Evolutionary conservation across 495 filamentous ascomycete genomes (phyloP), one percentile per base, ranked within the genome.

Genomic region (Amorphotheca resinae): DNA sequence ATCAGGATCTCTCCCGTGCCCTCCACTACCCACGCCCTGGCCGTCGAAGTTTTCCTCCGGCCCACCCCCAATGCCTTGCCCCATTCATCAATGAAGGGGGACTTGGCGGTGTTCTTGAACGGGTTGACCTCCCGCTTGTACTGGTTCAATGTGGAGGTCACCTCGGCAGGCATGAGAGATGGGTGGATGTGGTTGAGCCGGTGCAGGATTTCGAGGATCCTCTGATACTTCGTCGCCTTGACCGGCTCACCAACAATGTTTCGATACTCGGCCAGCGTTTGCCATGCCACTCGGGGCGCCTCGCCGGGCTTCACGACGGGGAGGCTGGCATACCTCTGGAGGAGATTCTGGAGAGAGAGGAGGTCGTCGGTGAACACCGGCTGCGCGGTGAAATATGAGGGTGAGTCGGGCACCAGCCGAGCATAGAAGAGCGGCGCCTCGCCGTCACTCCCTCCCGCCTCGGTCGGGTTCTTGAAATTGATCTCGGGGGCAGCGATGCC

Each of bases 341-440:
- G 62, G 16, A 96, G 70, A 8, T 70, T 57, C 51, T 85, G 73
- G 11, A 99, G 70, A 1, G 61, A 57, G 46, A 99, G 73, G 52
- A 83, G 72, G 57, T 82, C 73, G 61, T 99, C 91, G 64, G 80
- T 89, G 69, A 93, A 95, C 26, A 69, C 66, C 2, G 87, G 82
- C 30, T 74, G 80, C 23, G 78, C 80, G 48, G 86, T 88, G 70
- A 96, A 99, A 65, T 96, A 99, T 35, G 88, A 86, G 1, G 84
- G 81, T 6, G 91, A 95, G 0, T 73, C 69, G 14, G 91, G 91
- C 26, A 93, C 65, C 20, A 93, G 65, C 41, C 91, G 83, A 44
- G 83, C 76, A 33, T 40, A 38, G 44, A 57, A 55, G 9, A 22
- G 2, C 8, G 34, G 15, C 15, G 42, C 30, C 17, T 34, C 28